Evolutionary conservation across 495 filamentous ascomycete species (phyloP).

Genomic region (Pseudomonodictys pantanalensis): DNA sequence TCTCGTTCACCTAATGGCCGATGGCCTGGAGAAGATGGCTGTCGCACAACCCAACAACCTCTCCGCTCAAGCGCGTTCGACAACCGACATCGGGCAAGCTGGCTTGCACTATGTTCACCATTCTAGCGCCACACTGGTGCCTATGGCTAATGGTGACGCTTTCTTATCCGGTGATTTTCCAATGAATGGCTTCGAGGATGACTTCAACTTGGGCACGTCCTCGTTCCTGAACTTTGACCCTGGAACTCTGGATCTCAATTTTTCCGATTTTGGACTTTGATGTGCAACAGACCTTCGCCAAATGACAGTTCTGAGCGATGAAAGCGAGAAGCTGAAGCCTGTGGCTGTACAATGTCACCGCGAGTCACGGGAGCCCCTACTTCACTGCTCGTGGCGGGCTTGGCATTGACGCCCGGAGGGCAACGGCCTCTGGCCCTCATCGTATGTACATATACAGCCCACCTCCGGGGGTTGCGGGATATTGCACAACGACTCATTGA

Average conservation of each 20-base stretch:
- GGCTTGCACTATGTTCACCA: slow-evolving; percentile 7
- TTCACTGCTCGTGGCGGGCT: no score
- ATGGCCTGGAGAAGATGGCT: slow-evolving; percentile 32
- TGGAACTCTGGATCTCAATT: slow-evolving; percentile 20
- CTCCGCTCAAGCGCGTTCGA: neutral
- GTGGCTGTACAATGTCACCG: no score
- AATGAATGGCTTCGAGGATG: slow-evolving; percentile 5
- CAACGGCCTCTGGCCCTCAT: no score
- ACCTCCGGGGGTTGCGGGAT: no score
- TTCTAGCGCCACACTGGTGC: neutral
- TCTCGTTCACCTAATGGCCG: slow-evolving; percentile 35
- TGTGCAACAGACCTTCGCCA: no score
- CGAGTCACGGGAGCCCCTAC: no score
- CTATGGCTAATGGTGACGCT: slow-evolving; percentile 1
- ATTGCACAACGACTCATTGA: no score
- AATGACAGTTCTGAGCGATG: no score
- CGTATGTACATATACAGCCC: no score
- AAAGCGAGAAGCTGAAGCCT: no score
- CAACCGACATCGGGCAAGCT: slow-evolving; percentile 4
- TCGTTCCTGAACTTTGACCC: slow-evolving; percentile 27
- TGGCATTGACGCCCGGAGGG: no score
- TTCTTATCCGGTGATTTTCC: neutral
- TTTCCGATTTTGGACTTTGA: slow-evolving; percentile 9
- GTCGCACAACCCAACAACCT: slow-evolving; percentile 8
- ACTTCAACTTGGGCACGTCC: slow-evolving; percentile 2